Evolutionary conservation across 441 rosid genomes (phyloP).

Genomic region (Eutrema salsugineum): DNA sequence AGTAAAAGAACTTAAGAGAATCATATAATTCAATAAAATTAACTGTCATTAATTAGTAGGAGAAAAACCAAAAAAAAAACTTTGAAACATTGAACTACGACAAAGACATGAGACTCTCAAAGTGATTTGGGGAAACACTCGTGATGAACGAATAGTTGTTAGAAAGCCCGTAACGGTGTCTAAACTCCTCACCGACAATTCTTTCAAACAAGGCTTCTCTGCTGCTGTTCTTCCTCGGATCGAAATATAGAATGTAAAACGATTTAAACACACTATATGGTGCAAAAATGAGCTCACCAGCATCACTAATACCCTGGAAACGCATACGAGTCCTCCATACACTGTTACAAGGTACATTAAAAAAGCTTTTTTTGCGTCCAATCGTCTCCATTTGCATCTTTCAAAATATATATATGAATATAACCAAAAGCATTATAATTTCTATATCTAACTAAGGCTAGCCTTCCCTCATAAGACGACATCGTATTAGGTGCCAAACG

Average conservation of each 20-base stretch:
- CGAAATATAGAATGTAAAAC: background rate
- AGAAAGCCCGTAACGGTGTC: background rate
- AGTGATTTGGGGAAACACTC: background rate
- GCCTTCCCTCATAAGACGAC: background rate
- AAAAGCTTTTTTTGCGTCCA: background rate
- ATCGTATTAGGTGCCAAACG: background rate
- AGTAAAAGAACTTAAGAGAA: too few species aligned
- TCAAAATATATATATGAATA: background rate
- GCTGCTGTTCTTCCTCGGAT: background rate
- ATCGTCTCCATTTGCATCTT: background rate
- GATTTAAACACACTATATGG: background rate
- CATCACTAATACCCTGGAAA: background rate
- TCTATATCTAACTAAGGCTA: background rate
- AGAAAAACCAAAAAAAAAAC: too few species aligned
- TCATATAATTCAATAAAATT: too few species aligned
- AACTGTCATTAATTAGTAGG: too few species aligned
- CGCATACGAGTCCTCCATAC: background rate
- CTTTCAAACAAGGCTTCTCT: background rate
- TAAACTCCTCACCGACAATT: background rate
- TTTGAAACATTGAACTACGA: background rate
- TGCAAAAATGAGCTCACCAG: conserved; percentile 7
- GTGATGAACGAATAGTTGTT: accelerated
- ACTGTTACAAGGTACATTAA: background rate
- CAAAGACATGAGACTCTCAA: background rate
- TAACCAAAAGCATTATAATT: too few species aligned